Evolutionary conservation across 495 filamentous ascomycete genomes (phyloP), one percentile per base, ranked within the genome.

Genomic region (Talaromyces borbonicus): DNA sequence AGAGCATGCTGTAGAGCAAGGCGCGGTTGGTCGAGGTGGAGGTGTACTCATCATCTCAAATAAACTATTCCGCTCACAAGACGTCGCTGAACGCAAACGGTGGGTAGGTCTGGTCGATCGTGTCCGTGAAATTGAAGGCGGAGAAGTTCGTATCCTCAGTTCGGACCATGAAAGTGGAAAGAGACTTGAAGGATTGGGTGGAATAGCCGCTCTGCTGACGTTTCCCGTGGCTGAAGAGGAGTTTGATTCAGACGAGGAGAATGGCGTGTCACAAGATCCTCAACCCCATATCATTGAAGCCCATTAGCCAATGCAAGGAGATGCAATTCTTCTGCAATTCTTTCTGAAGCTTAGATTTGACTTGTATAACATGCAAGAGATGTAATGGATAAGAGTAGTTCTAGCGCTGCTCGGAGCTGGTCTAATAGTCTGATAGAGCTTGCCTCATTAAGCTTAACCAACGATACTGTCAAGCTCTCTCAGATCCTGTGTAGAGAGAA

Each of bases 151-250:
- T 41, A 72, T 96, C 20, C 63, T 97, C 35, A 97, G 93, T 54
- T 88, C 83, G 50, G 82, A 92, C 55, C 90, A 97, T 61, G 92
- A 95, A 68, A 96, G 92, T 66, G 92, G 92, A 14, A 81, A 83
- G 63, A 67, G 88, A 46, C 65, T 98, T 33, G 90, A 95, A 47
- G 80, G 76, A 2, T 56, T 98, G 48, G 90, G 92, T 1, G 84
- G 87, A 5, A 81, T 98, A 49, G 93, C 90, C 18, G 87, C 89
- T 9, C 83, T 97, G 24, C 67, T 94, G 51, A 95, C 90, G 4
- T 98, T 88, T 55, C 90, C 93, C 1, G 62, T 98, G 49, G 74
- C 76, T 2, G 79, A 84, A 3, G 79, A 78, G 29, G 77, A 75
- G 33, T 39, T 59, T 22, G 60, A 59, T 19, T 66, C 63, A 12